These are phyloP conservation scores for Botryotinia narcissicola DNA, from an alignment of 2,329 filamentous ascomycete species.

Conservation along the genomic window DNA sequence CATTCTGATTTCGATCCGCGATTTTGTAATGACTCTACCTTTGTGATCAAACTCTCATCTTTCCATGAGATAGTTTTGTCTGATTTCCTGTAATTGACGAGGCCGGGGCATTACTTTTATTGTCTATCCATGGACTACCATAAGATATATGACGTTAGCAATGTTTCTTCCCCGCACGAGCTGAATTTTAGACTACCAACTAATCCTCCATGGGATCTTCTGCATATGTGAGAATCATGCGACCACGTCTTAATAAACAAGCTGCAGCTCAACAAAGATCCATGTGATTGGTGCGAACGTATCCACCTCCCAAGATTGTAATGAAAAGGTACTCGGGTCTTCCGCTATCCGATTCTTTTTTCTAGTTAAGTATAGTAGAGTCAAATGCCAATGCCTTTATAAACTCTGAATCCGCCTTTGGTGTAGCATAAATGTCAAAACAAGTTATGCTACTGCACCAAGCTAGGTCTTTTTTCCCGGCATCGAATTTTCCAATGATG, in stretches of 20 bases:
- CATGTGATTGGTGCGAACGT: background rate
- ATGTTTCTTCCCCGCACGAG: background rate
- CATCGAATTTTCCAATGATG: background rate
- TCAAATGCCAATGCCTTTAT: background rate
- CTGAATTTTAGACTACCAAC: background rate
- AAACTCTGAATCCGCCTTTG: background rate
- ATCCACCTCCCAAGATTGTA: background rate
- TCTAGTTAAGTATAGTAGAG: too few species aligned
- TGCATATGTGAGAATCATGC: background rate
- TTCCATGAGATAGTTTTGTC: background rate
- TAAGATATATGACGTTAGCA: background rate
- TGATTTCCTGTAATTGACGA: background rate
- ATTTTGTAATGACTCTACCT: background rate
- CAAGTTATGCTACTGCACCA: background rate
- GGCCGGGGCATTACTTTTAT: background rate
- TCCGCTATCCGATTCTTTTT: background rate
- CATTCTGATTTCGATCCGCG: background rate
- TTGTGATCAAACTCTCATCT: background rate
- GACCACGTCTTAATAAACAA: background rate
- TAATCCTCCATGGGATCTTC: background rate
- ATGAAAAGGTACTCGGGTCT: background rate
- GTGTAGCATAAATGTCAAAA: background rate
- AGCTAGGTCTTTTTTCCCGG: background rate
- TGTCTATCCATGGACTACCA: background rate
- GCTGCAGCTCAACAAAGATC: background rate